Conservation (phyloP, 2,329 filamentous ascomycete genomes). For the Venturiaceae sp. region DNA sequence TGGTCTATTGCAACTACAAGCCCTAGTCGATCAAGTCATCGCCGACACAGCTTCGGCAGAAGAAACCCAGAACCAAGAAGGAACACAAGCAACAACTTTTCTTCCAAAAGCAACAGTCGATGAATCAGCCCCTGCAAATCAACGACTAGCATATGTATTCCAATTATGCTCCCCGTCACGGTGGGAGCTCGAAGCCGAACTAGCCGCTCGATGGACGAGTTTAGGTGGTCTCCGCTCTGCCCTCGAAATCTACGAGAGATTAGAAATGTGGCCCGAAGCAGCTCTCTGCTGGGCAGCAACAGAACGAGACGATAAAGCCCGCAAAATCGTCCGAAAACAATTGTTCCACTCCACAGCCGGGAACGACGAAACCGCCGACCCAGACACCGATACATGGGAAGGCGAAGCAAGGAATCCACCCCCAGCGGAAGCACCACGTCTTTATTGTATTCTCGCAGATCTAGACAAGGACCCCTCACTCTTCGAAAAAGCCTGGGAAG, state of each 20-base stretch:
- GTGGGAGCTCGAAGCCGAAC: conserved; percentile 90
- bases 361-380: conserved; percentile 21
- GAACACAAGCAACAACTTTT: conserved; percentile 58
- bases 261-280: conserved; percentile 91
- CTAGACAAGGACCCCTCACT: conserved; percentile 64
- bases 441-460: conserved; percentile 92
- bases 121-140: conserved; percentile 68
- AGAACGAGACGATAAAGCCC: conserved; percentile 75
- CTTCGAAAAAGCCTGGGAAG: conserved; percentile 81
- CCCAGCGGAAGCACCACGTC: conserved; percentile 71
- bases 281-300: conserved; percentile 78
- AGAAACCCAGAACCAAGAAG: neutral
- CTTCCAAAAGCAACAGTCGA: conserved; percentile 64
- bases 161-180: conserved; percentile 73
- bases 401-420: conserved; percentile 61
- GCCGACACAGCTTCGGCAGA: conserved; percentile 57
- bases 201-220: conserved; percentile 85
- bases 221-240: conserved; percentile 83
- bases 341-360: conserved; percentile 58
- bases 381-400: conserved; percentile 35
- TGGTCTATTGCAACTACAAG: conserved; percentile 85
- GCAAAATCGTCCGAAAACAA: conserved; percentile 64
- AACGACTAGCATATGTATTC: conserved; percentile 76
- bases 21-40: conserved; percentile 89
- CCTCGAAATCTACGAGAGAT: conserved; percentile 87